Conservation (phyloP, 371 early-diverging fungal genomes). For the Actinomortierella ambigua region DNA sequence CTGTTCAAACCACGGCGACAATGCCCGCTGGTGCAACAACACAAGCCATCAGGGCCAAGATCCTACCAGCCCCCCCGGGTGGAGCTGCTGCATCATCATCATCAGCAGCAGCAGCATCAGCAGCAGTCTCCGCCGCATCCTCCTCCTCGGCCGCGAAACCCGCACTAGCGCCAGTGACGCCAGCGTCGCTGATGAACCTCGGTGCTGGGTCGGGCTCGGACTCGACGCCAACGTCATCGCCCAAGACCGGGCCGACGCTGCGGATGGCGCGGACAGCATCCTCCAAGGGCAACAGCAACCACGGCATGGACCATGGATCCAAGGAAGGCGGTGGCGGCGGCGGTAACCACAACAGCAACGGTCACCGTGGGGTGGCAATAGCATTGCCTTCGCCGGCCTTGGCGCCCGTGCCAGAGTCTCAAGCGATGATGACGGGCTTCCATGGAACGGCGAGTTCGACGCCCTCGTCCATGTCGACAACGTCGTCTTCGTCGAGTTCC, state of each 20-base stretch:
- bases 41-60: too few relatives aligned
- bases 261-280: not conserved
- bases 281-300: too few relatives aligned
- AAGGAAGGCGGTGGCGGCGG: too few relatives aligned
- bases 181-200: slow-evolving; percentile 68
- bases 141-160: slow-evolving; percentile 24
- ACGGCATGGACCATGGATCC: too few relatives aligned
- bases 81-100: too few relatives aligned
- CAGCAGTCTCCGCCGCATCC: not conserved
- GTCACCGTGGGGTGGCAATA: too few relatives aligned
- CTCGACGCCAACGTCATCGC: slow-evolving; percentile 19
- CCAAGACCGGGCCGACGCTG: slow-evolving; percentile 24
- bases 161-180: slow-evolving; percentile 65
- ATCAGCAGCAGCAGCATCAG: not conserved
- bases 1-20: too few relatives aligned
- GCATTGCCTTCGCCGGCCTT: too few relatives aligned
- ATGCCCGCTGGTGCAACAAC: too few relatives aligned
- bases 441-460: not conserved
- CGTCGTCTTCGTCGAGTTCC: not conserved
- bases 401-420: too few relatives aligned
- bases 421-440: not conserved
- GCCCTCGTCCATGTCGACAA: slow-evolving; percentile 5
- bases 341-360: too few relatives aligned
- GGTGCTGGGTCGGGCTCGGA: slow-evolving; percentile 48
- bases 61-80: too few relatives aligned